Base-by-base conservation (phyloP, 305 asterid species). In the Solanum hybrid region DNA sequence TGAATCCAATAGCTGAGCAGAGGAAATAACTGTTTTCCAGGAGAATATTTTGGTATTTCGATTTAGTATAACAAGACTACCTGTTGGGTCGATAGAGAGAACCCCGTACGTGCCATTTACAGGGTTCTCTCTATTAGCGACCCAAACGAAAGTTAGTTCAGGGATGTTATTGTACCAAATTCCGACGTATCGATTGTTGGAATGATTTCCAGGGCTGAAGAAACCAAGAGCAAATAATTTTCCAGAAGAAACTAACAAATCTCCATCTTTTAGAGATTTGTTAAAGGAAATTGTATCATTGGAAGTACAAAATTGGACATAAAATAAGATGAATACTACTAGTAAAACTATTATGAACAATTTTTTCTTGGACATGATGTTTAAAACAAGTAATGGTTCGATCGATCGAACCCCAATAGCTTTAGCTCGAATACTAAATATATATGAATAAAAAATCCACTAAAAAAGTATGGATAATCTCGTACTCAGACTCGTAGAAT, bases 111-210 rank as follows among this genome's bases (percentile, higher is more conserved):
- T 88, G 14, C 75, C 91, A 40, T 85, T 51, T 32, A 92, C 17
- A 1, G 94, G 93, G n/a, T 36, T 89, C 64, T 92, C 71, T 85
- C 86, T 91, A 90, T 93, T 93, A 79, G 95, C 94, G n/a, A 93
- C 92, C 93, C 94, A 92, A 29, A 91, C 92, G 19, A 89, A 89
- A 1, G 92, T 91, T 88, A 71, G 85, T 40, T 89, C 91, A 31
- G 92, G 92, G 29, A 92, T 71, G 15, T 93, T 92, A 66, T 89
- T 71, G 91, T 89, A 93, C 95, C 95, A 93, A 24, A 93, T 90
- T 73, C 94, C 95, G 1, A 92, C 10, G 76, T 92, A 92, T 6
- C 92, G 91, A 14, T 78, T 36, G 34, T 29, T 73, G 26, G 19
- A 32, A 56, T 89, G 34, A 77, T 90, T 90, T 34, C 78, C 87